Percentiles rank a stretch among this genome's conserved stretches.
Conservation (phyloP, 1,284 basidiomycete genomes). For the Lentinula novae-zelandiae region DNA sequence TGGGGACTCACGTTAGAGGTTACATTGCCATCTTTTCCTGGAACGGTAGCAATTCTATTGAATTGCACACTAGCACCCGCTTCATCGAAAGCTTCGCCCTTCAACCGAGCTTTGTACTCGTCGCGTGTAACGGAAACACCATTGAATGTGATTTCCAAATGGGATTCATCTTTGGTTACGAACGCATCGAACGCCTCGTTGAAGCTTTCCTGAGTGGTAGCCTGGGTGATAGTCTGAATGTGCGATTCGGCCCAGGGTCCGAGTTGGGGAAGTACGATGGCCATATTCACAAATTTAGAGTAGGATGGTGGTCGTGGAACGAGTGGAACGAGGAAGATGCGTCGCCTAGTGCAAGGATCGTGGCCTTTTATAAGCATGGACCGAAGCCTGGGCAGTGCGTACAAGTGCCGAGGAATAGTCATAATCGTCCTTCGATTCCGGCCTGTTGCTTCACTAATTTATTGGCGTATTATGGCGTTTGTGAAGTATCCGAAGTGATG, state of each 20-base stretch:
- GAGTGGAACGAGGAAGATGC: not conserved
- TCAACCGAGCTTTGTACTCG: slow-evolving; percentile 25
- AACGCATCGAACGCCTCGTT: slow-evolving; percentile 20
- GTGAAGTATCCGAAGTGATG: too few relatives aligned
- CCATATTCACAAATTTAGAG: not conserved
- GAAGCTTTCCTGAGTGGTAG: slow-evolving; percentile 16
- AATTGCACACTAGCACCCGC: slow-evolving; percentile 23
- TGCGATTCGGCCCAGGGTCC: slow-evolving; percentile 20
- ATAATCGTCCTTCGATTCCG: not conserved
- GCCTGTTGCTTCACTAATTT: not conserved
- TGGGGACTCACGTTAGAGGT: slow-evolving; percentile 3
- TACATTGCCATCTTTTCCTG: slow-evolving; percentile 3
- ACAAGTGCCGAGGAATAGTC: not conserved
- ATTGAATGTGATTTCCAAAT: slow-evolving; percentile 26
- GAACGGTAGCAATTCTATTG: slow-evolving; percentile 21
- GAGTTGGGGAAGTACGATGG: slow-evolving; percentile 11
- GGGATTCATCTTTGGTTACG: slow-evolving; percentile 12
- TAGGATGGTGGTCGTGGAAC: not conserved
- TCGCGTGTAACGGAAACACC: slow-evolving; percentile 25
- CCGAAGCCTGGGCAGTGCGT: not conserved
- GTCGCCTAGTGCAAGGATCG: not conserved
- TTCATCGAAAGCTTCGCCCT: slow-evolving; percentile 25
- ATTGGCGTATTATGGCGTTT: too few relatives aligned
- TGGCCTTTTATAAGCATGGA: not conserved
- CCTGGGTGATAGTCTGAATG: slow-evolving; percentile 19